Evolutionary conservation across 495 filamentous ascomycete genomes (phyloP).

Genomic region (Hypoxylon rickii): DNA sequence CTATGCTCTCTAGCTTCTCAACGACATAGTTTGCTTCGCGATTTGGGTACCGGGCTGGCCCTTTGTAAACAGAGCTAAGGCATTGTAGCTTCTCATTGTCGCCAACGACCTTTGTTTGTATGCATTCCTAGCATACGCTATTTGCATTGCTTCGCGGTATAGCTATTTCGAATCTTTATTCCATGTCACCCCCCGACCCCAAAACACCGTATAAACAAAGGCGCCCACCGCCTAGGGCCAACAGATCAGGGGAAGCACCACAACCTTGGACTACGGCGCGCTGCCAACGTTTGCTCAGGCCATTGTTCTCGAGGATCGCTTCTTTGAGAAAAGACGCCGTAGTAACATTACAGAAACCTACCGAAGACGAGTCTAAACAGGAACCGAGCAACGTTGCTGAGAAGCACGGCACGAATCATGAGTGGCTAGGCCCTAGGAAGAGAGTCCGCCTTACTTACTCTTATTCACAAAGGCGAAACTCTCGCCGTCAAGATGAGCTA

Average conservation of each 20-base stretch:
- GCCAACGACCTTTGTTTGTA: not conserved
- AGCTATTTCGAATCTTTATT: not conserved
- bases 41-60: not conserved
- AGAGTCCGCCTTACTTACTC: conserved; percentile 38
- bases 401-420: conserved; percentile 8
- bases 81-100: conserved; percentile 3
- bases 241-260: conserved; percentile 15
- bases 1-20: not conserved
- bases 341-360: not conserved
- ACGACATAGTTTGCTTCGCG: conserved; percentile 8
- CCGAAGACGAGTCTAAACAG: conserved; percentile 9
- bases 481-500: conserved; percentile 4
- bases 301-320: conserved; percentile 56
- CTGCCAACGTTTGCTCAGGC: conserved; percentile 60
- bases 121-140: conserved; percentile 8
- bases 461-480: conserved; percentile 32
- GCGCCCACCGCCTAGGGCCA: conserved; percentile 14
- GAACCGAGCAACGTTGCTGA: conserved; percentile 7
- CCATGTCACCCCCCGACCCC: conserved; percentile 16
- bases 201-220: conserved; percentile 22
- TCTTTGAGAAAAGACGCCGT: conserved; percentile 50
- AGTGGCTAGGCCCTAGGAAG: conserved; percentile 36
- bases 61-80: not conserved
- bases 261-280: conserved; percentile 60
- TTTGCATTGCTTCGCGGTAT: conserved; percentile 8